Conservation (phyloP, 352 stramenopile species). For the Pythium chondricola region DNA sequence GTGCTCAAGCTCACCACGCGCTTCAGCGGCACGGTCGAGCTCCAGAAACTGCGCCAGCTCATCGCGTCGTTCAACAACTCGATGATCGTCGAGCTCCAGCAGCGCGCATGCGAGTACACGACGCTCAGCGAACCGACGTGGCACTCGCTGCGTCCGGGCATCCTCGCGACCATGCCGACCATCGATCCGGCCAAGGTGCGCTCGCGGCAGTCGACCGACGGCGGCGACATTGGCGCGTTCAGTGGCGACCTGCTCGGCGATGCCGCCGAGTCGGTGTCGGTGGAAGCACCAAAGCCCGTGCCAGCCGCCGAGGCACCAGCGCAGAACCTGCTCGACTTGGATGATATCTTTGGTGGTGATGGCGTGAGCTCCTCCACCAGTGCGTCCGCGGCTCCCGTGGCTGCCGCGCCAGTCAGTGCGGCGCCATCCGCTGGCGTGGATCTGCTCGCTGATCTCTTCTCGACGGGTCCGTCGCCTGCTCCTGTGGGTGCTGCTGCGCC, state of each 20-base stretch:
- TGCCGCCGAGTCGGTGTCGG: slow-evolving; percentile 11
- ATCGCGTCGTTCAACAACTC: slow-evolving; percentile 89
- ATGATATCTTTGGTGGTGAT: slow-evolving; percentile 92
- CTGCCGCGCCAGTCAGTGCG: slow-evolving; percentile 16
- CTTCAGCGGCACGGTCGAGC: slow-evolving; percentile 68
- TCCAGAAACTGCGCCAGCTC: slow-evolving; percentile 75
- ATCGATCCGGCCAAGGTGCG: slow-evolving; percentile 88
- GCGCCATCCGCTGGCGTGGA: slow-evolving; percentile 55
- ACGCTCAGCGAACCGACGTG: slow-evolving; percentile 80
- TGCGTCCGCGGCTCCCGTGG: slow-evolving; percentile 18
- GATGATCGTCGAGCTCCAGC: slow-evolving; percentile 95
- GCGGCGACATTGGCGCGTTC: slow-evolving; percentile 12
- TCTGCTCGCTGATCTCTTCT: slow-evolving; percentile 94
- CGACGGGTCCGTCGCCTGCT: slow-evolving; percentile 28
- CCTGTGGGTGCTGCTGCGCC: slow-evolving; percentile 9
- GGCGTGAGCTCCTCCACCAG: slow-evolving; percentile 8
- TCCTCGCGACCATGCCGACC: slow-evolving; percentile 92
- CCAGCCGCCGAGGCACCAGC: slow-evolving; percentile 6
- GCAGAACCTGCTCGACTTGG: slow-evolving; percentile 90
- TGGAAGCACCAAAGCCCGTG: slow-evolving; percentile 6
- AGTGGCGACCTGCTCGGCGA: slow-evolving; percentile 83
- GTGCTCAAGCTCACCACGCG: slow-evolving; percentile 95
- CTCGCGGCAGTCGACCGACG: slow-evolving; percentile 47
- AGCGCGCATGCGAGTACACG: slow-evolving; percentile 94
- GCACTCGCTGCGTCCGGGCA: slow-evolving; percentile 71